Percentiles rank a stretch among this genome's conserved stretches.
These are phyloP conservation scores for Chalciporus piperatus DNA, from an alignment of 768 basidiomycete species.

Conservation along the genomic window DNA sequence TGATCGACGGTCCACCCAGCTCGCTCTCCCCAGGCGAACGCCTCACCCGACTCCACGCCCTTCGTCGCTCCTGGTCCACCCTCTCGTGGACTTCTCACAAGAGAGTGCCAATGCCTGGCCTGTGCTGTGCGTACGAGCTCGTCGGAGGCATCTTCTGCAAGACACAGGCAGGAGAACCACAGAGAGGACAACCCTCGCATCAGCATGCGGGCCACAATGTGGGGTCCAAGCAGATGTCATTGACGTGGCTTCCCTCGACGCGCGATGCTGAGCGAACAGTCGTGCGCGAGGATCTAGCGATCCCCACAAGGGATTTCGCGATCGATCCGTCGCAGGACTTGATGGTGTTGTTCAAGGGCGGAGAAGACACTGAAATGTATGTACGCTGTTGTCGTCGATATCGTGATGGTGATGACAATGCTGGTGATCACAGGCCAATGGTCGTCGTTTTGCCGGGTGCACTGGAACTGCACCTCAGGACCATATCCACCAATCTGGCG, in stretches of 20 bases:
- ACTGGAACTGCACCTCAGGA: slow-evolving; percentile 42
- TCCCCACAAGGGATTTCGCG: slow-evolving; percentile 53
- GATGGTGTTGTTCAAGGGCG: slow-evolving; percentile 40
- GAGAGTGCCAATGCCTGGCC: slow-evolving; percentile 31
- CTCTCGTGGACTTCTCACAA: slow-evolving; percentile 26
- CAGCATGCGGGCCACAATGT: not conserved
- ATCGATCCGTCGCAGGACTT: slow-evolving; percentile 68
- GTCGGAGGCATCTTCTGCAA: slow-evolving; percentile 59
- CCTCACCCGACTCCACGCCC: slow-evolving; percentile 31
- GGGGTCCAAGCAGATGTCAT: slow-evolving; percentile 26
- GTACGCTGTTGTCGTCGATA: not conserved
- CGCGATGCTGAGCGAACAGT: slow-evolving; percentile 9
- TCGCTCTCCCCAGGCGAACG: slow-evolving; percentile 28
- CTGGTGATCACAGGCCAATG: slow-evolving; percentile 8
- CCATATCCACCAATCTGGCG: slow-evolving; percentile 38
- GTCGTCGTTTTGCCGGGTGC: slow-evolving; percentile 4
- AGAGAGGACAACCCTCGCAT: not conserved
- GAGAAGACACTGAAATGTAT: slow-evolving; percentile 15
- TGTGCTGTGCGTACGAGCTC: slow-evolving; percentile 55
- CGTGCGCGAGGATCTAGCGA: slow-evolving; percentile 35
- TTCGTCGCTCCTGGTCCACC: slow-evolving; percentile 36
- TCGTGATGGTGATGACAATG: not conserved
- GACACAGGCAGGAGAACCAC: slow-evolving; percentile 16
- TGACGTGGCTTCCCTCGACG: slow-evolving; percentile 23
- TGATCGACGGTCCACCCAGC: slow-evolving; percentile 23